phyloP scores from a whole-genome alignment of 345 rosid species.

The Dipteronia dyeriana region DNA sequence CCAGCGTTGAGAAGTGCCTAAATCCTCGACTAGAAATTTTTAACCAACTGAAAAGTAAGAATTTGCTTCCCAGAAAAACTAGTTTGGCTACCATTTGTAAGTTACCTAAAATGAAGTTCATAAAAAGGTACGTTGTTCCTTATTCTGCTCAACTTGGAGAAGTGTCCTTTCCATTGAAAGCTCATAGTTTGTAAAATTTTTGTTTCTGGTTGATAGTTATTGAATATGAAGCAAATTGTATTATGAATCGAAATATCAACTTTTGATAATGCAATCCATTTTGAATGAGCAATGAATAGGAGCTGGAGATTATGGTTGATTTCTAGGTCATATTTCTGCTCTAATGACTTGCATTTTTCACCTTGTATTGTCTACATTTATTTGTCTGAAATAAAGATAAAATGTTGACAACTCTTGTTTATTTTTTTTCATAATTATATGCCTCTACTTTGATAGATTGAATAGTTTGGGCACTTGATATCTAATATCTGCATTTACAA shows the following conservation, averaged over 20 bases:
- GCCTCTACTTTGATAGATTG: too few species aligned
- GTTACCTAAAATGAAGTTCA: constrained; percentile 19
- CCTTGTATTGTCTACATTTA: too few species aligned
- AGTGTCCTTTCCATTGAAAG: background rate
- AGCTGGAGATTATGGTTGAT: background rate
- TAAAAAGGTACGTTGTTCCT: constrained; percentile 28
- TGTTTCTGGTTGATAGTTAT: background rate
- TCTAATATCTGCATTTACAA: too few species aligned
- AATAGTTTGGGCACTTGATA: too few species aligned
- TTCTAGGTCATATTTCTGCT: too few species aligned
- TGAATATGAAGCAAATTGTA: background rate
- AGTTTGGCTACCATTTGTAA: constrained; percentile 18
- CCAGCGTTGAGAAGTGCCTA: constrained; percentile 30
- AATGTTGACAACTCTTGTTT: background rate
- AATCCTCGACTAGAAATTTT: constrained; percentile 31
- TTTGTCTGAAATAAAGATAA: background rate
- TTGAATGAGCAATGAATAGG: background rate
- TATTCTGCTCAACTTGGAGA: constrained; percentile 23
- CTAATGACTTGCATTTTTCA: too few species aligned
- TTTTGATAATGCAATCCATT: background rate
- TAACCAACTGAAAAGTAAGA: constrained; percentile 32
- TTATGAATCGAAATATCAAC: background rate
- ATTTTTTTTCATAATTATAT: background rate
- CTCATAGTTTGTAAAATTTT: background rate
- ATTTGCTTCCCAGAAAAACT: constrained; percentile 25